These are phyloP conservation scores for Candida berthetii DNA, from an alignment of 805 yeast species.

Conservation along the genomic window DNA sequence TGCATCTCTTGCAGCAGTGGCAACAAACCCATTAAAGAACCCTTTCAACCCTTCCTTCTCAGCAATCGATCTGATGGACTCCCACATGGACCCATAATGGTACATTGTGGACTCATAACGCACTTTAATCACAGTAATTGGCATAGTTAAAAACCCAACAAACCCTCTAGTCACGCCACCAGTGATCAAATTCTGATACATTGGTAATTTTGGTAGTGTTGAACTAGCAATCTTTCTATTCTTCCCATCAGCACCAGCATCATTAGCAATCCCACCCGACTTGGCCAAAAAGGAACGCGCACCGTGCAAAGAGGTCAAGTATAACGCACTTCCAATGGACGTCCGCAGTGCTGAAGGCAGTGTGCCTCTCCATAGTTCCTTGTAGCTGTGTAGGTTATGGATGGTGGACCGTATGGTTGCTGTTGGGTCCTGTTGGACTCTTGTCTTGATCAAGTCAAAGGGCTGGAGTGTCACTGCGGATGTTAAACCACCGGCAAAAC, in stretches of 20 bases:
- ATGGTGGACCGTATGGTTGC: constrained; percentile 25
- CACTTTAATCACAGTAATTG: constrained; percentile 85
- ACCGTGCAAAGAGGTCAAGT: constrained; percentile 63
- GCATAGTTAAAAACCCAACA: constrained; percentile 91
- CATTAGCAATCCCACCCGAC: background rate
- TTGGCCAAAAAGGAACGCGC: background rate
- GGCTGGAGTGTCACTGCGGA: constrained; percentile 84
- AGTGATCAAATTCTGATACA: constrained; percentile 60
- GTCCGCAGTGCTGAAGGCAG: constrained; percentile 87
- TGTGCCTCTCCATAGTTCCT: constrained; percentile 87
- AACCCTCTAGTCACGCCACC: constrained; percentile 77
- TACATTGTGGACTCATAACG: constrained; percentile 81
- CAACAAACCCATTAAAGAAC: constrained; percentile 82
- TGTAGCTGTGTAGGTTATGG: constrained; percentile 31
- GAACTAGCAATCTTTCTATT: constrained; percentile 21
- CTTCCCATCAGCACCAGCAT: constrained; percentile 21
- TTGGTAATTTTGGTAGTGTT: constrained; percentile 66
- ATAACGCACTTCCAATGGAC: constrained; percentile 84
- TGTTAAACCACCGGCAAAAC: constrained; percentile 78
- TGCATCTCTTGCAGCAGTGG: constrained; percentile 85
- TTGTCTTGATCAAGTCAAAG: constrained; percentile 79
- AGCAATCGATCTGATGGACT: constrained; percentile 55
- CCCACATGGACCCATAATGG: constrained; percentile 54
- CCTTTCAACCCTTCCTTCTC: constrained; percentile 49
- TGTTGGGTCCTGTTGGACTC: constrained; percentile 60